Percentiles rank a stretch among this genome's conserved stretches.
phyloP scores from a whole-genome alignment of 106 monocot species.

The Chionographis japonica region DNA sequence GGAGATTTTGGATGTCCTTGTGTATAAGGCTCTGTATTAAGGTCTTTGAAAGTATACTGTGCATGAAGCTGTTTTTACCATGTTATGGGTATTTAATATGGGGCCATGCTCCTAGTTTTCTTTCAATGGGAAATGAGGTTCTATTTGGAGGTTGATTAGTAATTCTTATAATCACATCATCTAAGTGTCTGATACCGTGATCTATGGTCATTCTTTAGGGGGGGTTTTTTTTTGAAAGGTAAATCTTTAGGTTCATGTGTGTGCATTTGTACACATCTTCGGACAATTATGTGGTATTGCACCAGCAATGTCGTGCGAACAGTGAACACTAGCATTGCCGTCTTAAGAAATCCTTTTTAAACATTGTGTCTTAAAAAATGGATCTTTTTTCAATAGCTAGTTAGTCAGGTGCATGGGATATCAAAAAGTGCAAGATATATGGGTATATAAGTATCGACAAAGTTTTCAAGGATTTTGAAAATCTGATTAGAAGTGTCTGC shows the following conservation, averaged over 20 bases:
- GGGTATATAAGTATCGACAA: too few relatives aligned
- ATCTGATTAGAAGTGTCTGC: too few relatives aligned
- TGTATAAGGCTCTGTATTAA: too few relatives aligned
- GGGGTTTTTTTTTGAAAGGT: too few relatives aligned
- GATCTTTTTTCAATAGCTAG: too few relatives aligned
- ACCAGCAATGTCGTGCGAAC: background rate
- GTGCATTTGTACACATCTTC: background rate
- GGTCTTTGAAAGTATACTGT: too few relatives aligned
- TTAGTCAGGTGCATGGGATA: too few relatives aligned
- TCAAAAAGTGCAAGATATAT: too few relatives aligned
- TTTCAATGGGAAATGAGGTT: background rate
- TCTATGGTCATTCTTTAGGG: background rate
- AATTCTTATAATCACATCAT: background rate
- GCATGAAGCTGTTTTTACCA: background rate
- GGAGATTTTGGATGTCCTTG: background rate
- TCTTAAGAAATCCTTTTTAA: too few relatives aligned
- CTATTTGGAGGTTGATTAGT: background rate
- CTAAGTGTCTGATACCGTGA: background rate
- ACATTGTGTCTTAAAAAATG: too few relatives aligned
- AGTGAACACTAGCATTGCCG: too few relatives aligned
- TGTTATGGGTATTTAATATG: background rate
- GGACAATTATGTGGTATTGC: background rate
- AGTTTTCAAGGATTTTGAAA: too few relatives aligned
- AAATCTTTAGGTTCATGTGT: background rate
- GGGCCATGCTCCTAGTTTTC: background rate